Conservation (phyloP, 1,284 basidiomycete genomes). For the Coniophora puteana region DNA sequence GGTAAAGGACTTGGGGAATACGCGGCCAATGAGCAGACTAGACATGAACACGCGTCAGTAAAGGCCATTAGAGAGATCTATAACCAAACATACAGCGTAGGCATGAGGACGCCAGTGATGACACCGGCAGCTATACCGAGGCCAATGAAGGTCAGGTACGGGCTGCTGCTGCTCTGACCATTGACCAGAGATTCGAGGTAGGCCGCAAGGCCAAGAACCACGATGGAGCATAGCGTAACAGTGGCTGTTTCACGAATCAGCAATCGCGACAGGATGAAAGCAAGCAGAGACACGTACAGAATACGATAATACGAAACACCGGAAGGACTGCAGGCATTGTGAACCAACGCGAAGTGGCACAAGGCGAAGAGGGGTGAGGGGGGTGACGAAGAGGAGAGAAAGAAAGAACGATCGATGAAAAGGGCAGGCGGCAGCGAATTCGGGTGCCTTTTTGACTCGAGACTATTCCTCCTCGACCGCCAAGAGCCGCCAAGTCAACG, state of each 20-base stretch:
- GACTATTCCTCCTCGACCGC: too few relatives aligned
- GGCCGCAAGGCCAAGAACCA: slow-evolving; percentile 19
- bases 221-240: slow-evolving; percentile 14
- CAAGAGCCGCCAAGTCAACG: too few relatives aligned
- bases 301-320: slow-evolving; percentile 17
- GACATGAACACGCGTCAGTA: background rate
- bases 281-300: slow-evolving; percentile 15
- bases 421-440: too few relatives aligned
- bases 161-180: slow-evolving; percentile 2
- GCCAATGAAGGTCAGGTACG: slow-evolving; percentile 11
- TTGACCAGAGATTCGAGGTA: slow-evolving; percentile 10
- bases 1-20: slow-evolving; percentile 11
- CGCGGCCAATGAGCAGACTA: slow-evolving; percentile 15
- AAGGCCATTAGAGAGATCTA: background rate
- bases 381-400: background rate
- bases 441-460: too few relatives aligned
- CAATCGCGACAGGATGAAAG: background rate
- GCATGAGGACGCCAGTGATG: slow-evolving; percentile 19
- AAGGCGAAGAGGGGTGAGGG: background rate
- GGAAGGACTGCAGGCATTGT: slow-evolving; percentile 20
- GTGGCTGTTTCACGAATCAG: slow-evolving; percentile 9
- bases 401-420: background rate
- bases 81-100: slow-evolving; percentile 17
- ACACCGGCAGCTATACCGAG: slow-evolving; percentile 13
- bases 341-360: slow-evolving; percentile 2